phyloP scores from a whole-genome alignment of 768 basidiomycete genomes.

The Brasilioporus rufonigricans region DNA sequence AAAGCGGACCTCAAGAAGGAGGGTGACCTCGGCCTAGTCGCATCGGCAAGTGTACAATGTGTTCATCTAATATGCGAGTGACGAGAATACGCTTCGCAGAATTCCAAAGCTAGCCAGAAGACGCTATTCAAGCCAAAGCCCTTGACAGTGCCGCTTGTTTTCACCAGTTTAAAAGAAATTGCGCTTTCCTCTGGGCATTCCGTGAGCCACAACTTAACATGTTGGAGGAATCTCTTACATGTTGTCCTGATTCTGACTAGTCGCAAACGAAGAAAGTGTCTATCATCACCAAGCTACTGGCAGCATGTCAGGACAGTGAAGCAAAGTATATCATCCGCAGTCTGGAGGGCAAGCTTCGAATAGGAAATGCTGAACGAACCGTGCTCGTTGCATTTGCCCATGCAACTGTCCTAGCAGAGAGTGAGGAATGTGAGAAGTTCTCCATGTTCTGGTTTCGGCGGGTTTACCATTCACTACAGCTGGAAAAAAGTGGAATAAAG shows the following conservation, averaged over 20 bases:
- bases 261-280: constrained; percentile 95
- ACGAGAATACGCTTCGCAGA: constrained; percentile 44
- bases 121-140: constrained; percentile 94
- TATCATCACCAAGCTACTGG: constrained; percentile 91
- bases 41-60: constrained; percentile 61
- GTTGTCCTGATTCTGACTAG: constrained; percentile 36
- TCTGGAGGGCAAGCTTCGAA: constrained; percentile 94
- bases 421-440: constrained; percentile 51
- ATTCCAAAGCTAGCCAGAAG: constrained; percentile 90
- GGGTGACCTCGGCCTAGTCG: constrained; percentile 93
- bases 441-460: neutral
- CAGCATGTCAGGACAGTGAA: constrained; percentile 87
- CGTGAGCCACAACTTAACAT: constrained; percentile 39
- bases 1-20: constrained; percentile 93
- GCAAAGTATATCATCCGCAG: constrained; percentile 97
- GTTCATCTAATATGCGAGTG: neutral
- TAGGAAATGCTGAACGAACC: constrained; percentile 94
- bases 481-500: constrained; percentile 70
- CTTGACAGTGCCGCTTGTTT: constrained; percentile 85
- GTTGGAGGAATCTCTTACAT: neutral
- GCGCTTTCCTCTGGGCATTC: constrained; percentile 82
- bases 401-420: constrained; percentile 81
- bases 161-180: constrained; percentile 87
- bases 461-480: constrained; percentile 38
- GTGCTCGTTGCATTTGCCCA: constrained; percentile 94